phyloP scores from a whole-genome alignment of 768 basidiomycete genomes.

The Cyclocybe cylindracea region DNA sequence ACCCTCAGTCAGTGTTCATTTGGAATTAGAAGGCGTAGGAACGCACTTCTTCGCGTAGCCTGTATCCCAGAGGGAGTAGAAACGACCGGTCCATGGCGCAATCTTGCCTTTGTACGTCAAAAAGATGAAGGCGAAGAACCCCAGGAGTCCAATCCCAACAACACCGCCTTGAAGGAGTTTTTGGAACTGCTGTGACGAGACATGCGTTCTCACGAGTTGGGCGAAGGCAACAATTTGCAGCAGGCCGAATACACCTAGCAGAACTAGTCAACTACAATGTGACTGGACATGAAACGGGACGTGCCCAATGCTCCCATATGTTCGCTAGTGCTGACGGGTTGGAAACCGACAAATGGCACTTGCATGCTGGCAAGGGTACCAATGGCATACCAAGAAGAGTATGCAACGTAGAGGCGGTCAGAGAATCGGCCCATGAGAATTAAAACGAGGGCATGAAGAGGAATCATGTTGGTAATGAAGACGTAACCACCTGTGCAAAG shows the following conservation, averaged over 20 bases:
- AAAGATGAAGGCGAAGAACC: constrained; percentile 69
- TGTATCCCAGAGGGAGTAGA: constrained; percentile 99
- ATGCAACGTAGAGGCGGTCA: constrained; percentile 89
- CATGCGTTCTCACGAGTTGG: constrained; percentile 83
- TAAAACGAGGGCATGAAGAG: constrained; percentile 91
- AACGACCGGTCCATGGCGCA: constrained; percentile 99
- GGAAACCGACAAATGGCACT: constrained; percentile 98
- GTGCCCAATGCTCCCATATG: constrained; percentile 97
- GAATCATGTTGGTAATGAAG: constrained; percentile 99
- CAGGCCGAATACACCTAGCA: constrained; percentile 87
- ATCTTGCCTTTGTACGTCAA: constrained; percentile 95
- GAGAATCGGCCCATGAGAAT: constrained; percentile 96
- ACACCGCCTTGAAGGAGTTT: constrained; percentile 71
- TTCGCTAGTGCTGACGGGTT: constrained; percentile 95
- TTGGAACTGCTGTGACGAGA: constrained; percentile 93
- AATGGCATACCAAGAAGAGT: constrained; percentile 97
- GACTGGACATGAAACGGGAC: constrained; percentile 15
- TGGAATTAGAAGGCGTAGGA: constrained; percentile 5
- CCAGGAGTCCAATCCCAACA: constrained; percentile 69
- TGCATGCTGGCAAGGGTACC: constrained; percentile 99
- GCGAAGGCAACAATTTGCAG: constrained; percentile 95
- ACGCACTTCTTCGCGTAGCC: constrained; percentile 96
- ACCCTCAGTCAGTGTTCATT: constrained; percentile 6
- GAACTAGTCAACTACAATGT: constrained; percentile 11
- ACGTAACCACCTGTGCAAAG: constrained; percentile 80